phyloP scores from a whole-genome alignment of 257 asterid genomes.

The Scutellaria barbata region DNA sequence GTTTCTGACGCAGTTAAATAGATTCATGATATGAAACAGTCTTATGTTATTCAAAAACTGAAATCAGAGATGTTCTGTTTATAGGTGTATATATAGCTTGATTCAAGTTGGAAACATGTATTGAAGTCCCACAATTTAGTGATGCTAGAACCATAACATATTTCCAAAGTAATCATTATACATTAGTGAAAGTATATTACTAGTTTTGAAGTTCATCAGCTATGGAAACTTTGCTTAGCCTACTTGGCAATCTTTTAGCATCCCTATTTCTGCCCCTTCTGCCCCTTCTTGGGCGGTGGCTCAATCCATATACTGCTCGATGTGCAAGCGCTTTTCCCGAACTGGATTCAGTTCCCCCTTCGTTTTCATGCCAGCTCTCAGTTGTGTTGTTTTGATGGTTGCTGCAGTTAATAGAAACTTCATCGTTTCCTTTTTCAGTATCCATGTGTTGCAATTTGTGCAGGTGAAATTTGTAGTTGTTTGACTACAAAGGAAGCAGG shows the following conservation, averaged over 20 bases:
- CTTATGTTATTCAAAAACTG: constrained; percentile 19
- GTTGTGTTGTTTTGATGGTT: not conserved
- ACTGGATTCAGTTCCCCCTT: constrained; percentile 32
- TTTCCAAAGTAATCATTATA: not conserved
- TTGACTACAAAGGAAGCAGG: constrained; percentile 17
- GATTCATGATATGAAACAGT: constrained; percentile 19
- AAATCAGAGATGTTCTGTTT: not conserved
- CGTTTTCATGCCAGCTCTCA: constrained; percentile 32
- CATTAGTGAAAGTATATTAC: constrained; percentile 4
- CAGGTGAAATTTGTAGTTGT: not conserved
- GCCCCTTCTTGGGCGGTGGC: constrained; percentile 42
- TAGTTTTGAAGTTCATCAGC: constrained; percentile 49
- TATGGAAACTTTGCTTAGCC: constrained; percentile 62
- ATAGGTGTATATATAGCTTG: constrained; percentile 7
- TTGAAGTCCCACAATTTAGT: not conserved
- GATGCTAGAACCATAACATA: constrained; percentile 11
- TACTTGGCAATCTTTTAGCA: constrained; percentile 43
- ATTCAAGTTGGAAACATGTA: not conserved
- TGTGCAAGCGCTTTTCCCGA: constrained; percentile 53
- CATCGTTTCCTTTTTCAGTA: constrained; percentile 37
- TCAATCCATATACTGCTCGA: constrained; percentile 52
- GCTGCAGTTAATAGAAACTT: constrained; percentile 35
- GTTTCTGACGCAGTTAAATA: constrained; percentile 12
- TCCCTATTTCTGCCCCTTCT: constrained; percentile 40
- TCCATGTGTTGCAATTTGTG: constrained; percentile 40